Base-by-base conservation (phyloP, 1,139 yeast genomes). In the Taiozyma onychis region DNA sequence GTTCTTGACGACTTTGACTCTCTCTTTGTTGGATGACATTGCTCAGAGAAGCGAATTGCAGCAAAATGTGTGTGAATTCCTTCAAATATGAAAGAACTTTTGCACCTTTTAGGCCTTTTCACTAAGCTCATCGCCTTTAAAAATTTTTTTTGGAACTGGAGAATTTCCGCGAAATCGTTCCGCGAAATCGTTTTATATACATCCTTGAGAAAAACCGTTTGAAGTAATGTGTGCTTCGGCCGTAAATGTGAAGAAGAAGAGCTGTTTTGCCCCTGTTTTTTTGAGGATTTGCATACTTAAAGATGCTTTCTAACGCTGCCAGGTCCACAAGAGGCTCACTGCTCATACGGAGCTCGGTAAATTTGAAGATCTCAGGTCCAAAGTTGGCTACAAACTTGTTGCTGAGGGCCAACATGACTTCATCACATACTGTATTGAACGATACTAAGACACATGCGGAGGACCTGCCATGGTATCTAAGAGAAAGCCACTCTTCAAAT, bases 1-100 rank as follows among this genome's bases (percentile, higher is more conserved):
- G 59, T 82, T 82, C 66, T 90, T 77, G 41, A 77, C 79, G 44
- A 85, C 85, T 45, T 81, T 78, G 24, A 90, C 77, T 64, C 91
- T 78, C 55, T 81, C 84, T 63, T 81, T 76, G 34, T 80, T 77
- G 6, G 97, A 83, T 7, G 98, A 89, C 99, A 93, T 91, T 28
- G 28, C 16, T 14, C 27, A 24, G 11, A 24, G 28, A 18, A 18
- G 24, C 5, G 6, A 18, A 18, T 6, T 10, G 35, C 35, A n/a
- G 6, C 9, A n/a, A 6, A 32, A 32, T n/a, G 18, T 6, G 2
- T 24, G 26, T 6, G 7, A 24, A 7, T 24, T 24, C 26, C 26
- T 24, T 24, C 7, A 24, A 24, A 24, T 18, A 18, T 18, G 34
- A 30, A 30, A 16, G 34, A 16, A 30, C 13, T 13, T 32, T 18